These are phyloP conservation scores for Coemansia sp. DNA, from an alignment of 192 early-diverging fungal genomes.

Conservation along the genomic window DNA sequence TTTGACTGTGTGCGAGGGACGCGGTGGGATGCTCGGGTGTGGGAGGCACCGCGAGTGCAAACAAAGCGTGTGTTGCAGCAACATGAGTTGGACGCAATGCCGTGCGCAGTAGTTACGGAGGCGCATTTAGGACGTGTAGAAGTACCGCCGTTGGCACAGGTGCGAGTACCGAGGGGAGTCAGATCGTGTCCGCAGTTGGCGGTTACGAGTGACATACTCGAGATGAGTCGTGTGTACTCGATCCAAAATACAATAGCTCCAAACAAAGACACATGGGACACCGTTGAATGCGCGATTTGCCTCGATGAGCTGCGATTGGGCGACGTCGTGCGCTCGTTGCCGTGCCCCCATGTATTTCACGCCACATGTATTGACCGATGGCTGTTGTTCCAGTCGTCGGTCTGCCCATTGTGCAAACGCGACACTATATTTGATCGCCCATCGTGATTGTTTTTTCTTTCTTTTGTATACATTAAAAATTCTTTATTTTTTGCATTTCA, in stretches of 20 bases:
- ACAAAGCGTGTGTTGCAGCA: conserved; percentile 31
- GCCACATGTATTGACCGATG: conserved; percentile 52
- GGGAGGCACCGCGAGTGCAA: neutral
- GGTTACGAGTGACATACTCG: neutral
- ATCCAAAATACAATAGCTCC: neutral
- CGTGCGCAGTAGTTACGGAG: conserved; percentile 20
- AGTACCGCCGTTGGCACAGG: no score
- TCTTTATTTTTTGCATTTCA: no score
- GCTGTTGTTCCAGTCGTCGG: conserved; percentile 48
- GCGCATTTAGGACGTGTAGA: neutral
- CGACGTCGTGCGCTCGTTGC: conserved; percentile 35
- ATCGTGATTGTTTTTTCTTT: neutral
- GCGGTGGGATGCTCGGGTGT: neutral
- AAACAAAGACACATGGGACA: conserved; percentile 7
- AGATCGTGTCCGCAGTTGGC: neutral
- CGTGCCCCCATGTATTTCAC: conserved; percentile 53
- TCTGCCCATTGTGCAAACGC: conserved; percentile 53
- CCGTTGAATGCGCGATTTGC: conserved; percentile 49
- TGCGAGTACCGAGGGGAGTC: neutral
- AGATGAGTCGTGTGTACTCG: conserved; percentile 12
- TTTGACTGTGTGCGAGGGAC: conserved; percentile 30
- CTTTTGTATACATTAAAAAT: neutral
- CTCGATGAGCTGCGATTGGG: conserved; percentile 40
- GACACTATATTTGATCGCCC: conserved; percentile 24
- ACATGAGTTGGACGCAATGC: conserved; percentile 41